These are phyloP conservation scores for Blastocystis sp. DNA, from an alignment of 352 stramenopile genomes.

Conservation along the genomic window DNA sequence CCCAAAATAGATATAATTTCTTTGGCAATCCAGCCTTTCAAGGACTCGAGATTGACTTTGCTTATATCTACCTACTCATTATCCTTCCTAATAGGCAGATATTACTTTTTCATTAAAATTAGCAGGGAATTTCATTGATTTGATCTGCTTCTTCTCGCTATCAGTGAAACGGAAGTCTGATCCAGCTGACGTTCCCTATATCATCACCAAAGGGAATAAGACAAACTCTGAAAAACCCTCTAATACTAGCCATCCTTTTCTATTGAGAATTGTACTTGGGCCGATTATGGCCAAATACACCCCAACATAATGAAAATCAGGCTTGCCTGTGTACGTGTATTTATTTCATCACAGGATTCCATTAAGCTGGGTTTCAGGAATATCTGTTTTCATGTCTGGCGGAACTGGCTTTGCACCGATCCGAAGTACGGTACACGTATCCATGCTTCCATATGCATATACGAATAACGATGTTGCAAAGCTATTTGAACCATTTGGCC, in stretches of 20 bases:
- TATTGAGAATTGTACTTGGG: not conserved
- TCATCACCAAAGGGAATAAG: not conserved
- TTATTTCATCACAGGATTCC: not conserved
- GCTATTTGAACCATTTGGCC: constrained; percentile 73
- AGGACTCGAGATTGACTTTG: constrained; percentile 58
- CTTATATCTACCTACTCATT: constrained; percentile 33
- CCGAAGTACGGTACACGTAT: constrained; percentile 71
- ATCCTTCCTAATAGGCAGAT: not conserved
- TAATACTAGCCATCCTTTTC: constrained; percentile 46
- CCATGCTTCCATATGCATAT: constrained; percentile 78
- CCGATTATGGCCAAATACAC: not conserved
- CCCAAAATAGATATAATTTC: constrained; percentile 45
- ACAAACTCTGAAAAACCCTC: constrained; percentile 47
- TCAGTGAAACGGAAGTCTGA: constrained; percentile 59
- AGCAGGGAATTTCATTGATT: constrained; percentile 39
- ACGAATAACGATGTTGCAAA: constrained; percentile 78
- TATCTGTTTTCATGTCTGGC: constrained; percentile 32
- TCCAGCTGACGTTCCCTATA: constrained; percentile 48
- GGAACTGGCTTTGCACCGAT: constrained; percentile 54
- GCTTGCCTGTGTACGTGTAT: not conserved
- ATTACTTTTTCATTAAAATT: constrained; percentile 55
- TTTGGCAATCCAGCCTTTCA: constrained; percentile 60
- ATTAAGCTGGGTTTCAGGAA: not conserved
- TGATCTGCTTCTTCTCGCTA: constrained; percentile 58
- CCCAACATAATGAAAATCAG: not conserved